Evolutionary conservation across 2,329 filamentous ascomycete species (phyloP).

Genomic region (Paecilomyces formosus): DNA sequence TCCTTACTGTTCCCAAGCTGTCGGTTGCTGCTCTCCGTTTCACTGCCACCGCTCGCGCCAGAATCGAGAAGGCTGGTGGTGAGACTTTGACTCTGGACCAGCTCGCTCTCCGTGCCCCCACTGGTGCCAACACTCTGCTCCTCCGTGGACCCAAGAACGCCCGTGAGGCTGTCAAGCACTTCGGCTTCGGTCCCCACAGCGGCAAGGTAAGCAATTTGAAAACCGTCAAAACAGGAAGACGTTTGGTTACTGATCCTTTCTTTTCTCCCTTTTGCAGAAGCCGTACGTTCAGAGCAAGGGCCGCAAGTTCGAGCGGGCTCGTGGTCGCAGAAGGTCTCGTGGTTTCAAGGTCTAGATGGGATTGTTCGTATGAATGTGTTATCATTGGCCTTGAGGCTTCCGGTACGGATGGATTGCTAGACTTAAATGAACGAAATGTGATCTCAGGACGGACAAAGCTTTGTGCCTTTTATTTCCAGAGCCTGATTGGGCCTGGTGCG

Average conservation of each 20-base stretch:
- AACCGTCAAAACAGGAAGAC: constrained; percentile 4
- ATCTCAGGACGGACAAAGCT: background rate
- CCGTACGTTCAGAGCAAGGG: constrained; percentile 97
- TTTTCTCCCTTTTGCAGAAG: constrained; percentile 54
- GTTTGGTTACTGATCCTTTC: background rate
- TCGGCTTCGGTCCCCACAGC: constrained; percentile 95
- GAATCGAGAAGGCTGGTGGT: constrained; percentile 88
- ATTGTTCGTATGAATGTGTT: constrained; percentile 2
- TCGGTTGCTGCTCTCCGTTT: constrained; percentile 91
- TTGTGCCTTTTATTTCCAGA: background rate
- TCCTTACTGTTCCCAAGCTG: constrained; percentile 83
- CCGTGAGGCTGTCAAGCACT: constrained; percentile 98
- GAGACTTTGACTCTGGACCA: constrained; percentile 95
- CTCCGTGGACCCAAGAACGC: constrained; percentile 98
- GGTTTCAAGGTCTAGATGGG: constrained; percentile 97
- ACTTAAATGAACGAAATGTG: constrained; percentile 2
- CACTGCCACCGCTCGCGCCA: constrained; percentile 89
- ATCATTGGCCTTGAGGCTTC: constrained; percentile 1
- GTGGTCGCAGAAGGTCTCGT: constrained; percentile 95
- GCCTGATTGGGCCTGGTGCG: background rate
- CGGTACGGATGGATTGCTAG: constrained; percentile 1
- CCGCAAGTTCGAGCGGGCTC: constrained; percentile 98
- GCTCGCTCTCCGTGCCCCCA: constrained; percentile 89
- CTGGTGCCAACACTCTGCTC: constrained; percentile 92
- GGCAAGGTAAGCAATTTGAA: constrained; percentile 66